These are phyloP conservation scores for Tylopilus orsonianus DNA, from an alignment of 1,284 basidiomycete species.

Conservation along the genomic window DNA sequence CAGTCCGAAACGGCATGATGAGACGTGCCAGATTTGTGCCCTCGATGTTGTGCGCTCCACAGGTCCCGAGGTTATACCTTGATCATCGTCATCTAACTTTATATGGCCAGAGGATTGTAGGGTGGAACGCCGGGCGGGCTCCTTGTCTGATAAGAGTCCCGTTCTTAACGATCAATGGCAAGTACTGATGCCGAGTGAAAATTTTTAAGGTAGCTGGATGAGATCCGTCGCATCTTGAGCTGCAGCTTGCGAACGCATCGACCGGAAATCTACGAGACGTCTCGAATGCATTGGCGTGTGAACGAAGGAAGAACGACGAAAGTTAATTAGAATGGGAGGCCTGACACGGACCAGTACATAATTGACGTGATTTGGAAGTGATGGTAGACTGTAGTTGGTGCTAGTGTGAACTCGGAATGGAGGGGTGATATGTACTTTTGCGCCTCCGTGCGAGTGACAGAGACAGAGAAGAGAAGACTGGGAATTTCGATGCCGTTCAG, in stretches of 20 bases:
- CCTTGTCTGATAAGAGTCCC: slow-evolving; percentile 11
- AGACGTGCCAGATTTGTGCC: slow-evolving; percentile 15
- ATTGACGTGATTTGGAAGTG: slow-evolving; percentile 33
- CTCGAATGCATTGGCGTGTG: slow-evolving; percentile 11
- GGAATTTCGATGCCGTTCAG: slow-evolving; percentile 12
- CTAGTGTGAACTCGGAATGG: slow-evolving; percentile 1
- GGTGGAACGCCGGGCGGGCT: too few relatives aligned
- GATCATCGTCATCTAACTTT: slow-evolving; percentile 18
- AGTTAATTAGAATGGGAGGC: slow-evolving; percentile 1
- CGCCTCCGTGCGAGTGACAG: slow-evolving; percentile 16
- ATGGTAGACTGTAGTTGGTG: slow-evolving; percentile 8
- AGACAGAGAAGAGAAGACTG: slow-evolving; percentile 4
- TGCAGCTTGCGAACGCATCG: slow-evolving; percentile 7
- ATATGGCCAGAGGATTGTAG: slow-evolving; percentile 7
- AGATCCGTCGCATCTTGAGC: neutral
- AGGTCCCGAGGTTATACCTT: neutral
- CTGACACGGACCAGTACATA: slow-evolving; percentile 18
- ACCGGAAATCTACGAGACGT: slow-evolving; percentile 24
- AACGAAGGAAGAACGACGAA: slow-evolving; percentile 16
- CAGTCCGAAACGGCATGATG: slow-evolving; percentile 5
- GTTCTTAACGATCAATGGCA: neutral
- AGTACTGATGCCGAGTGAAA: neutral
- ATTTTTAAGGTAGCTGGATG: slow-evolving; percentile 9
- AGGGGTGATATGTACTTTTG: slow-evolving; percentile 10
- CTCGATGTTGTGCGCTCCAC: slow-evolving; percentile 7